Conservation (phyloP, 331 rosid genomes). For the Spiraea crenata region DNA sequence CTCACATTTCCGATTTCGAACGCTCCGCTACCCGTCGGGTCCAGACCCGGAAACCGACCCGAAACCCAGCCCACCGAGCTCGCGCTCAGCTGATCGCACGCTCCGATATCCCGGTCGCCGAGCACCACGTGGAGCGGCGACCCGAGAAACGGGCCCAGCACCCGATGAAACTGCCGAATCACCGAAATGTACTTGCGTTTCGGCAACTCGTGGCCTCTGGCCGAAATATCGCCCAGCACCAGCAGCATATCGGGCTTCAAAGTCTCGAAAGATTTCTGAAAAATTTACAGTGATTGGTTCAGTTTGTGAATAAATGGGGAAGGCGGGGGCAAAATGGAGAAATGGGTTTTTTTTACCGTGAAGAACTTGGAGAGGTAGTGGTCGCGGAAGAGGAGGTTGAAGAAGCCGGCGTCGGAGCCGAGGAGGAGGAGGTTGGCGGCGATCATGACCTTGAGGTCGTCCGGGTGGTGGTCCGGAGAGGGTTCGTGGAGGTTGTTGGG, state of each 20-base stretch:
- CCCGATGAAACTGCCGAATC: slow-evolving; percentile 44
- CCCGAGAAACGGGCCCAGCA: slow-evolving; percentile 53
- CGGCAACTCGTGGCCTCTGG: slow-evolving; percentile 50
- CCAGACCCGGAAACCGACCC: slow-evolving; percentile 51
- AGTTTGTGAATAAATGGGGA: slow-evolving; percentile 2
- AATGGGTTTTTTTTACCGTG: slow-evolving; percentile 34
- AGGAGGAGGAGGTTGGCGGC: slow-evolving; percentile 58
- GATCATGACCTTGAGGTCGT: slow-evolving; percentile 57
- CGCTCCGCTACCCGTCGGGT: slow-evolving; percentile 55
- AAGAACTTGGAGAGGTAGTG: slow-evolving; percentile 59
- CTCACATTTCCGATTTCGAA: slow-evolving; percentile 59
- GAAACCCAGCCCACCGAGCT: slow-evolving; percentile 47
- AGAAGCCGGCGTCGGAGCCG: slow-evolving; percentile 43
- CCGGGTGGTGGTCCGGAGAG: slow-evolving; percentile 20
- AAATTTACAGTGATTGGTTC: not conserved
- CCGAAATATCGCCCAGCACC: slow-evolving; percentile 69
- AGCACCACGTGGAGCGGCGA: slow-evolving; percentile 60
- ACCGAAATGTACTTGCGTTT: slow-evolving; percentile 46
- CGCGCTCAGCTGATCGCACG: slow-evolving; percentile 37
- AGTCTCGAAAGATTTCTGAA: slow-evolving; percentile 56
- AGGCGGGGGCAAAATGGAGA: slow-evolving; percentile 2
- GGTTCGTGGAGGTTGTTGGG: slow-evolving; percentile 19
- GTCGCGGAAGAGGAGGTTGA: slow-evolving; percentile 40
- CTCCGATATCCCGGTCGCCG: slow-evolving; percentile 73
- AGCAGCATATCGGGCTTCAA: slow-evolving; percentile 67